Percentiles rank a stretch among this genome's conserved stretches.
phyloP scores from a whole-genome alignment of 2,329 filamentous ascomycete species.

The Hypomyces rosellus region DNA sequence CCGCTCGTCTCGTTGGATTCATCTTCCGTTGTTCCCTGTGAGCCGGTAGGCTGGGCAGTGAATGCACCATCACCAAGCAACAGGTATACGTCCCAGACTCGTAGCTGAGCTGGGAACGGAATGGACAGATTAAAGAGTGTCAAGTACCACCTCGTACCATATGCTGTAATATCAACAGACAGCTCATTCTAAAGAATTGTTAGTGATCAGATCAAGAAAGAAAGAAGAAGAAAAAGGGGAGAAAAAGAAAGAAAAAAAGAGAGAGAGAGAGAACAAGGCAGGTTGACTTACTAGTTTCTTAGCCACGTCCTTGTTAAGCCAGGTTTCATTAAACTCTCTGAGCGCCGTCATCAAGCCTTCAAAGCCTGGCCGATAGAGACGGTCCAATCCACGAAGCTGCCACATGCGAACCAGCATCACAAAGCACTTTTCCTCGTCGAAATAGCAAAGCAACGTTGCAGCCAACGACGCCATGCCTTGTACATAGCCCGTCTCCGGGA shows the following conservation, averaged over 20 bases:
- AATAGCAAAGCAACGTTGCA: slow-evolving; percentile 91
- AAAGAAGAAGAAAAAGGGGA: no score
- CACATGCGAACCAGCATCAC: slow-evolving; percentile 96
- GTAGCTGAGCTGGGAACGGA: slow-evolving; percentile 86
- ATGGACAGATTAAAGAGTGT: slow-evolving; percentile 97
- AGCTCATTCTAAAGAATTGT: slow-evolving; percentile 58
- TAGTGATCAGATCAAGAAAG: not conserved
- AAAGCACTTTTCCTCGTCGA: slow-evolving; percentile 89
- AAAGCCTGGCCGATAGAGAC: slow-evolving; percentile 79
- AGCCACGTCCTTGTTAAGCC: slow-evolving; percentile 78
- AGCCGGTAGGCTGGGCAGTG: slow-evolving; percentile 1
- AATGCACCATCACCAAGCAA: slow-evolving; percentile 56
- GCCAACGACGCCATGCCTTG: slow-evolving; percentile 96
- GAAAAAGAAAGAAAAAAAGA: no score
- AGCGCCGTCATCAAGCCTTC: slow-evolving; percentile 80
- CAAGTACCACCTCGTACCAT: slow-evolving; percentile 94
- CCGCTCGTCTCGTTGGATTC: slow-evolving; percentile 34
- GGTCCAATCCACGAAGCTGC: slow-evolving; percentile 78
- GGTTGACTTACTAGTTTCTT: slow-evolving; percentile 64
- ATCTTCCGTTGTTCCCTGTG: slow-evolving; percentile 14
- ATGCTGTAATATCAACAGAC: slow-evolving; percentile 79
- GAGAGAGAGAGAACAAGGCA: no score
- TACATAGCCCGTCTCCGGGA: slow-evolving; percentile 87
- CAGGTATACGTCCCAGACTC: slow-evolving; percentile 98
- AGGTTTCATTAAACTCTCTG: slow-evolving; percentile 75